phyloP scores from a whole-genome alignment of 352 stramenopile species.

The Pelagophyceae sp. region DNA sequence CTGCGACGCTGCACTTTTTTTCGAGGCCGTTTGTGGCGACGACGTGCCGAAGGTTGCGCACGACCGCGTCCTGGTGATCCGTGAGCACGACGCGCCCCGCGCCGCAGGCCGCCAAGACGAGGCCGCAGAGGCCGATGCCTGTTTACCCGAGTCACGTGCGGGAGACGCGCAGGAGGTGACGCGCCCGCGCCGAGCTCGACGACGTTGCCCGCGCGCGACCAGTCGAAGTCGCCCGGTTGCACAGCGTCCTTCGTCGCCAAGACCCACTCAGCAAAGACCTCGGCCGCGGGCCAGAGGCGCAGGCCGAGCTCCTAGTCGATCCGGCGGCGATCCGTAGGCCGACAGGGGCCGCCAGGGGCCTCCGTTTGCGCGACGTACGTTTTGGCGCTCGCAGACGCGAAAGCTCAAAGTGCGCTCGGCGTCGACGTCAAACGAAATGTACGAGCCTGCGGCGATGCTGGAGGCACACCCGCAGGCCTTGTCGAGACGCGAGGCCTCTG shows the following conservation, averaged over 20 bases:
- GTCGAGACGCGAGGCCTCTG: no score
- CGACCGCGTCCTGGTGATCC: constrained; percentile 44
- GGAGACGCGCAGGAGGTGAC: no score
- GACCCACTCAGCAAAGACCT: constrained; percentile 44
- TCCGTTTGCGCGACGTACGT: no score
- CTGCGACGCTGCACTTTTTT: no score
- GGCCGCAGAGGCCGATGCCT: constrained; percentile 44
- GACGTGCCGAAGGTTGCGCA: constrained; percentile 46
- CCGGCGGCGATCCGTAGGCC: no score
- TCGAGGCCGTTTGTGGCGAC: constrained; percentile 45
- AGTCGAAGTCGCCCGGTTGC: no score
- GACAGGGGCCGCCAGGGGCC: no score
- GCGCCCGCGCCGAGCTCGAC: constrained; percentile 49
- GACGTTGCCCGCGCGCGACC: no score
- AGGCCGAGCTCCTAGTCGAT: constrained; percentile 3
- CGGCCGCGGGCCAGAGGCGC: constrained; percentile 45
- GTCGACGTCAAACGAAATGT: neutral
- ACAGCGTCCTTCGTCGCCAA: constrained; percentile 31
- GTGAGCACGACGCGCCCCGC: constrained; percentile 32
- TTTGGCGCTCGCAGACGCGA: neutral
- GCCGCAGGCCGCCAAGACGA: constrained; percentile 38
- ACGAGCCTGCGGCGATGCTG: no score
- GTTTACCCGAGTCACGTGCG: no score
- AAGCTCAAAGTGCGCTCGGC: neutral
- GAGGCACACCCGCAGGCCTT: no score